phyloP scores from a whole-genome alignment of 2,329 filamentous ascomycete genomes.

The Drechslerella stenobrocha region DNA sequence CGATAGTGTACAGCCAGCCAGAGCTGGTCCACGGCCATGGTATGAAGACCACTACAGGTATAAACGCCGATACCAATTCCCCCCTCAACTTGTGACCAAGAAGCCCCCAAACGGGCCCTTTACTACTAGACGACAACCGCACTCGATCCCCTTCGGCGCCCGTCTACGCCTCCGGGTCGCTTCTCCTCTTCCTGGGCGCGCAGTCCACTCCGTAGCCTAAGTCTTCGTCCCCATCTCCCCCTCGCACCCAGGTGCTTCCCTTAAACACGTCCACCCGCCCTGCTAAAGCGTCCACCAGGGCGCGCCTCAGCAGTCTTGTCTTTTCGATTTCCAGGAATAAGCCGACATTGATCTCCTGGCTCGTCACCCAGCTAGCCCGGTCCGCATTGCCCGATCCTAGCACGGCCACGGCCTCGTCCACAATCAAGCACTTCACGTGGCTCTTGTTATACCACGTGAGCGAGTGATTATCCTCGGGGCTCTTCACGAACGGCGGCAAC shows the following conservation, averaged over 20 bases:
- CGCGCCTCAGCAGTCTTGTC: slow-evolving; percentile 54
- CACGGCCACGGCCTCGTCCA: slow-evolving; percentile 69
- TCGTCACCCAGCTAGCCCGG: slow-evolving; percentile 82
- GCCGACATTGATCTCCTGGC: slow-evolving; percentile 75
- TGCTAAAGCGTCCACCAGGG: slow-evolving; percentile 39
- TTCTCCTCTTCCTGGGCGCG: slow-evolving; percentile 20
- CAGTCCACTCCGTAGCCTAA: slow-evolving; percentile 29
- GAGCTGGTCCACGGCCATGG: no score
- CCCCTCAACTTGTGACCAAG: no score
- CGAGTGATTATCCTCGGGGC: slow-evolving; percentile 28
- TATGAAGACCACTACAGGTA: not conserved
- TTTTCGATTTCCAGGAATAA: slow-evolving; percentile 58
- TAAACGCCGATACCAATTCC: not conserved
- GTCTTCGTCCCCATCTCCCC: slow-evolving; percentile 21
- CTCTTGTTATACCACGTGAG: slow-evolving; percentile 66
- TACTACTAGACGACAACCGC: no score
- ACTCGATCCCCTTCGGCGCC: not conserved
- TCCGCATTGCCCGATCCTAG: slow-evolving; percentile 83
- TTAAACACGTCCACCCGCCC: slow-evolving; percentile 43
- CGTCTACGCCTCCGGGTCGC: slow-evolving; percentile 12
- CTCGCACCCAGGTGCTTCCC: slow-evolving; percentile 35
- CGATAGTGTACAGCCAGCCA: no score
- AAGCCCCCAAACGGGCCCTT: no score
- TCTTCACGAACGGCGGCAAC: slow-evolving; percentile 33
- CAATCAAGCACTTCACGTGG: slow-evolving; percentile 75